phyloP scores from a whole-genome alignment of 2,329 filamentous ascomycete species.

The Thielaviopsis musarum region DNA sequence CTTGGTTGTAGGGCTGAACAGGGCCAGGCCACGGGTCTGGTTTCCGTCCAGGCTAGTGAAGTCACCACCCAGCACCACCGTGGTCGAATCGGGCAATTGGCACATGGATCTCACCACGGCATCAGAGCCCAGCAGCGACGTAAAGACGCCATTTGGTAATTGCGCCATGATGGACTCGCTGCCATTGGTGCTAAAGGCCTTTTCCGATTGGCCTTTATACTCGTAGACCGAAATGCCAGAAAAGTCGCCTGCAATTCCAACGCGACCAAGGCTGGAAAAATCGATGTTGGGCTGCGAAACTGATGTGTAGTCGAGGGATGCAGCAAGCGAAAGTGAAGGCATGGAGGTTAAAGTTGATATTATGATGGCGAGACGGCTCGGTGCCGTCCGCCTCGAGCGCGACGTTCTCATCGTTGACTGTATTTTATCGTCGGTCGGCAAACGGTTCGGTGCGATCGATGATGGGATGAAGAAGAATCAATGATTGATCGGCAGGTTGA shows the following conservation, averaged over 20 bases:
- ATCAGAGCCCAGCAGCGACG: slow-evolving; percentile 58
- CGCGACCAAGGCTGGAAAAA: slow-evolving; percentile 58
- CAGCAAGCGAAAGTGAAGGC: slow-evolving; percentile 8
- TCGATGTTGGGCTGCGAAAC: slow-evolving; percentile 59
- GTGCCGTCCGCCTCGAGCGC: slow-evolving; percentile 8
- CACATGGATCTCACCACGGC: slow-evolving; percentile 83
- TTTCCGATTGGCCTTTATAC: slow-evolving; percentile 63
- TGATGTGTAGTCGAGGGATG: slow-evolving; percentile 38
- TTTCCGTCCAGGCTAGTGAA: slow-evolving; percentile 77
- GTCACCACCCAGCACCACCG: slow-evolving; percentile 76
- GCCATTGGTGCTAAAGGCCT: slow-evolving; percentile 52
- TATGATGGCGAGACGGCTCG: slow-evolving; percentile 2
- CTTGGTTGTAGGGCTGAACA: slow-evolving; percentile 60
- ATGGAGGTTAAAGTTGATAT: slow-evolving; percentile 2
- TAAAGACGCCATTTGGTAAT: slow-evolving; percentile 72
- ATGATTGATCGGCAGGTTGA: neutral
- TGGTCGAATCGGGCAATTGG: slow-evolving; percentile 45
- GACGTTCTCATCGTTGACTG: slow-evolving; percentile 7
- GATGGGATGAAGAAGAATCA: neutral
- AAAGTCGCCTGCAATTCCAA: slow-evolving; percentile 80
- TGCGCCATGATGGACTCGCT: slow-evolving; percentile 65
- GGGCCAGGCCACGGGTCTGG: slow-evolving; percentile 59
- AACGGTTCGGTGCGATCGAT: neutral
- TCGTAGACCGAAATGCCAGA: slow-evolving; percentile 80
- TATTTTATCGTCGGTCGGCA: slow-evolving; percentile 1